phyloP scores from a whole-genome alignment of 108 stramenopile genomes.

The Cyclostephanos tholiformis region DNA sequence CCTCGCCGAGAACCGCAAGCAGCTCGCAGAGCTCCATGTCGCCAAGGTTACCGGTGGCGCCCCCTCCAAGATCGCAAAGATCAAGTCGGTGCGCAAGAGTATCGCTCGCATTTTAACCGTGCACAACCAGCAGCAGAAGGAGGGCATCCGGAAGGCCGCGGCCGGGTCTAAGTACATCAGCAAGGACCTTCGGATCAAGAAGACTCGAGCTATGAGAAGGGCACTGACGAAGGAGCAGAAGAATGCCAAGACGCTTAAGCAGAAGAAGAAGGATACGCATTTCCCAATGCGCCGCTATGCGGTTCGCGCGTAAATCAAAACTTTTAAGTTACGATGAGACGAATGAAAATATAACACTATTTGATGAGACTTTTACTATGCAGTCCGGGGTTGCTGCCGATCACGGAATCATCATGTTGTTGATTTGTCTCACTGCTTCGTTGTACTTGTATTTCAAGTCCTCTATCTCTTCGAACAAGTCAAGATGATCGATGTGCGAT shows the following conservation, averaged over 20 bases:
- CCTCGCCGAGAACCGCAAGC: constrained; percentile 93
- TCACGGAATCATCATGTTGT: too few species aligned
- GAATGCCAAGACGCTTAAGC: constrained; percentile 79
- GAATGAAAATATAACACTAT: too few species aligned
- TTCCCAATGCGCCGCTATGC: constrained; percentile 81
- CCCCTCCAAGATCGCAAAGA: constrained; percentile 98
- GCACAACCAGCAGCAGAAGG: constrained; percentile 98
- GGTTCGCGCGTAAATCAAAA: constrained; percentile 71
- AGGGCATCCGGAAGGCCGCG: constrained; percentile 88
- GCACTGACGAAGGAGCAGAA: constrained; percentile 90
- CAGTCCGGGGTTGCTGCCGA: too few species aligned
- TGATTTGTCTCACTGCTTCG: too few species aligned
- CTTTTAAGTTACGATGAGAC: too few species aligned
- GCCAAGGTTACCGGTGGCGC: constrained; percentile 98
- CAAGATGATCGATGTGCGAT: constrained; percentile 32
- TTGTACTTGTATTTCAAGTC: constrained; percentile 41
- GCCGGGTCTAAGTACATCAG: constrained; percentile 92
- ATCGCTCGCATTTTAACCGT: constrained; percentile 98
- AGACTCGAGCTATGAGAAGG: constrained; percentile 97
- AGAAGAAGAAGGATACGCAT: constrained; percentile 80
- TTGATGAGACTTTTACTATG: too few species aligned
- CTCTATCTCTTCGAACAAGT: constrained; percentile 49
- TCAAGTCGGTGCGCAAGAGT: constrained; percentile 95
- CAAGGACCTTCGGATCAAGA: constrained; percentile 95
- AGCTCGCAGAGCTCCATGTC: constrained; percentile 92